Percentiles rank a stretch among this genome's conserved stretches.
These are phyloP conservation scores for Pythium monospermum DNA, from an alignment of 352 stramenopile species.

Conservation along the genomic window DNA sequence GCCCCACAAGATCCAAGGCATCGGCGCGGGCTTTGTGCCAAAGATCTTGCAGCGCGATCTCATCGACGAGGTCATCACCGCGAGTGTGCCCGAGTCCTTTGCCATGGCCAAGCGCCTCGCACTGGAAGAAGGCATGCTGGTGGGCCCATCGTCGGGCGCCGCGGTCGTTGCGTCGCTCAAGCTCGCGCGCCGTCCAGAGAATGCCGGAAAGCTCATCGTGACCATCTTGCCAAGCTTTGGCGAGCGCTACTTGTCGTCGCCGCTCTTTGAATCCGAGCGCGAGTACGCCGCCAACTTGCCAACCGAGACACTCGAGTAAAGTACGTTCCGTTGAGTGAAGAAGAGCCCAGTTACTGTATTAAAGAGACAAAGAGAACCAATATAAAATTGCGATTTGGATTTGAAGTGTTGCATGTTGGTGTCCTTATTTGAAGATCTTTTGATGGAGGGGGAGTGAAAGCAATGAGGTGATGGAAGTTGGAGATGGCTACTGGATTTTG, in stretches of 20 bases:
- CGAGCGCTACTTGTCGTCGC: constrained; percentile 82
- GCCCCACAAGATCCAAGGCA: constrained; percentile 86
- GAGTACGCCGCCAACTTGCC: constrained; percentile 61
- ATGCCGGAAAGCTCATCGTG: constrained; percentile 85
- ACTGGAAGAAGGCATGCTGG: constrained; percentile 81
- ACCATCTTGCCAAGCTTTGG: constrained; percentile 89
- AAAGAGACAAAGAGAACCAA: neutral
- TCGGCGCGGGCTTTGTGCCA: constrained; percentile 78
- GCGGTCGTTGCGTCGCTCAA: constrained; percentile 83
- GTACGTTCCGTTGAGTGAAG: no score
- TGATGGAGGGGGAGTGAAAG: no score
- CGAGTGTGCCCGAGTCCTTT: constrained; percentile 76
- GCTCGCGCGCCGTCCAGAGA: constrained; percentile 76
- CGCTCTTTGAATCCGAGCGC: constrained; percentile 75
- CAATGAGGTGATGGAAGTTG: no score
- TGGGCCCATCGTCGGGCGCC: constrained; percentile 83
- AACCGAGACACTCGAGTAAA: constrained; percentile 38
- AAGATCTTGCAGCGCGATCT: constrained; percentile 75
- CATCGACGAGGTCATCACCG: constrained; percentile 88
- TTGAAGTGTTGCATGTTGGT: no score
- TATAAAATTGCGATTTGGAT: no score
- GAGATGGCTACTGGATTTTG: no score
- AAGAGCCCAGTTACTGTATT: no score
- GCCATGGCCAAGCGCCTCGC: constrained; percentile 83
- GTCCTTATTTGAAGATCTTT: no score